A percentile compares a stretch with the other conserved stretches of the same genome.
Conservation (phyloP, 768 basidiomycete species). For the Lentinula lateritia region DNA sequence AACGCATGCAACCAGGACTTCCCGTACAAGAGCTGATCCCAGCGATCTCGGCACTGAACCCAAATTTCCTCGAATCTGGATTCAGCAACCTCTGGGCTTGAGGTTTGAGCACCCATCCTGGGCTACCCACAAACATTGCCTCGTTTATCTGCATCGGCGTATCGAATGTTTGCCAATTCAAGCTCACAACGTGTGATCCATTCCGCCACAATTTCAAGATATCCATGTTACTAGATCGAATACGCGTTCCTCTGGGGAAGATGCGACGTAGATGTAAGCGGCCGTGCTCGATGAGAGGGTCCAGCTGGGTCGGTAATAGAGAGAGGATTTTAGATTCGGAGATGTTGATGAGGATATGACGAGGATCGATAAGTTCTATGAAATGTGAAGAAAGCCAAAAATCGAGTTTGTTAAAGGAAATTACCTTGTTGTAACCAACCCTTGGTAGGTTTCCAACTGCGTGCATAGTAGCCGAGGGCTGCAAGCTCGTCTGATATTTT, state of each 20-base stretch:
- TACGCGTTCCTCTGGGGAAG: conserved; percentile 52
- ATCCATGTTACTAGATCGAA: conserved; percentile 49
- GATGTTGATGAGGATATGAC: conserved; percentile 54
- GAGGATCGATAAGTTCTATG: conserved; percentile 34
- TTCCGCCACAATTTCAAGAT: conserved; percentile 48
- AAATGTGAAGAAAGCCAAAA: neutral
- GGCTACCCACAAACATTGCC: conserved; percentile 52
- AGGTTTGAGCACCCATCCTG: conserved; percentile 54
- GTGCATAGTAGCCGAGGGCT: conserved; percentile 51
- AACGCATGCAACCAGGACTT: neutral
- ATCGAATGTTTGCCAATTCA: conserved; percentile 65
- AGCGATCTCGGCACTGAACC: conserved; percentile 28
- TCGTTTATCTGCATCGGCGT: conserved; percentile 56
- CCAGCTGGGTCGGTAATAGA: conserved; percentile 28
- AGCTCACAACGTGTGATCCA: conserved; percentile 51
- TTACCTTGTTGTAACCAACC: conserved; percentile 42
- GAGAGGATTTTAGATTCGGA: conserved; percentile 44
- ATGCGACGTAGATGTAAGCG: conserved; percentile 45
- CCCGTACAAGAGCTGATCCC: conserved; percentile 41
- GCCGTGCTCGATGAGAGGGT: conserved; percentile 36
- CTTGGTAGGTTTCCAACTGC: conserved; percentile 55
- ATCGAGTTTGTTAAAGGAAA: neutral
- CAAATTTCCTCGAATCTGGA: conserved; percentile 11
- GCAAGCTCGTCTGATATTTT: conserved; percentile 50
- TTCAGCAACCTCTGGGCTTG: conserved; percentile 16